Base-by-base conservation (phyloP, 169 alveolate genomes). In the Fabrea salina region DNA sequence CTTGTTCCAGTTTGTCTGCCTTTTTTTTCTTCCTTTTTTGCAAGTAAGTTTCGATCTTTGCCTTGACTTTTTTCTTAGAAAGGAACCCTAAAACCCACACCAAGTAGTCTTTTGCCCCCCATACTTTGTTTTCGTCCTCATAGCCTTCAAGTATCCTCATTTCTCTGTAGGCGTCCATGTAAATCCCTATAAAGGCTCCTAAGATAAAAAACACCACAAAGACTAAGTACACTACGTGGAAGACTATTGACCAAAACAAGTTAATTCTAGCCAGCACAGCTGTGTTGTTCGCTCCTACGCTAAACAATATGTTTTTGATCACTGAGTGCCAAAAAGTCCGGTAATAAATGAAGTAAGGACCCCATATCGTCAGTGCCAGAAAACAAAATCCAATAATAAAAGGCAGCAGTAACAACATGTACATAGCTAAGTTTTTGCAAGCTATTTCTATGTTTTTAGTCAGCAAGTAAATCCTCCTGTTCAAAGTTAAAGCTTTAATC, bases 341-440 rank as follows among this genome's bases (percentile, higher is more conserved):
- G 33, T 40, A 67, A 27, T 44, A 19, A 7, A n/a, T n/a, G 13
- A 19, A 67, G 30, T 67, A 67, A 2, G 61, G 61, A 40, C 78
- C 78, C 78, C 78, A 67, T 1, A 67, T 41, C 6, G 35, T n/a
- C n/a, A 16, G 30, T 1, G 78, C 78, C 6, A 44, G 32, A n/a
- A 67, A 67, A 8, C 16, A 7, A 43, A 67, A 67, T n/a, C 78
- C 78, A 3, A 67, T 39, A 16, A 41, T n/a, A 13, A 67, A 2
- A 19, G 78, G 41, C 22, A 30, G 13, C 7, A 43, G 13, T 43
- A 67, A n/a, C n/a, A 67, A 11, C 37, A 44, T 8, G 44, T 67
- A 67, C 0, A 37, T 16, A 0, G 37, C 57, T 3, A 67, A n/a
- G 16, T 19, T 11, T 41, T 44, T 67, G 6, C 11, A 8, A 27